A percentile compares a stretch with the other conserved stretches of the same genome.
These are phyloP conservation scores for Amaranthus palmeri DNA, from an alignment of 148 eudicot genomes.

Conservation along the genomic window DNA sequence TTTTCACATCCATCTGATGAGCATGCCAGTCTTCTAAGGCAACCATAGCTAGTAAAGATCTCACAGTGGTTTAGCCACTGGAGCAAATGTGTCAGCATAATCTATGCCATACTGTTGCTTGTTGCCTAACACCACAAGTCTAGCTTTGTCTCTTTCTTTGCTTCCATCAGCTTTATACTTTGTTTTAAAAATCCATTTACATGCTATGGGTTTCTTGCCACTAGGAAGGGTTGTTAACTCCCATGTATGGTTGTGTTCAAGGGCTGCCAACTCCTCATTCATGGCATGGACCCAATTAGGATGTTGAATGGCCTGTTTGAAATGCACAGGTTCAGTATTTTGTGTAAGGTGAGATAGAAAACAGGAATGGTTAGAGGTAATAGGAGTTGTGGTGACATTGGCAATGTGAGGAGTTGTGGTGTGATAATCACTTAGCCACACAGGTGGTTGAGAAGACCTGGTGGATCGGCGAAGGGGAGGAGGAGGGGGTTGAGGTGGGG, in stretches of 20 bases:
- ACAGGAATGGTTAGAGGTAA: neutral
- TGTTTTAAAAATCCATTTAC: neutral
- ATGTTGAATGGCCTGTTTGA: neutral
- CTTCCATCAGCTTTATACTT: neutral
- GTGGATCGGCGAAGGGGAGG: too few relatives aligned
- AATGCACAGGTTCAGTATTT: neutral
- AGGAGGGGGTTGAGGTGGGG: too few relatives aligned
- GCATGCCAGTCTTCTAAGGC: neutral
- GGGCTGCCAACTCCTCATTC: neutral
- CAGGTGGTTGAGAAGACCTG: too few relatives aligned
- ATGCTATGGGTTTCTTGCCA: neutral
- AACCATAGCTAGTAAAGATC: neutral
- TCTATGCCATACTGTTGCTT: neutral
- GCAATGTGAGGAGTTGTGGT: too few relatives aligned
- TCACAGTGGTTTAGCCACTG: too few relatives aligned
- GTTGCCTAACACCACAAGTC: neutral
- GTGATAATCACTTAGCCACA: too few relatives aligned
- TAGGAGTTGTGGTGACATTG: neutral
- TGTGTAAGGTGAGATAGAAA: neutral
- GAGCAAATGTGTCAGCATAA: neutral
- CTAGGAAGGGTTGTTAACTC: neutral
- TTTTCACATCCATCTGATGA: slow-evolving; percentile 15
- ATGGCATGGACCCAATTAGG: neutral
- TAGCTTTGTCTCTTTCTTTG: neutral
- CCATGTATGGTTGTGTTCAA: neutral